Base-by-base conservation (phyloP, 495 filamentous ascomycete genomes). In the Chlorociboria aeruginascens region DNA sequence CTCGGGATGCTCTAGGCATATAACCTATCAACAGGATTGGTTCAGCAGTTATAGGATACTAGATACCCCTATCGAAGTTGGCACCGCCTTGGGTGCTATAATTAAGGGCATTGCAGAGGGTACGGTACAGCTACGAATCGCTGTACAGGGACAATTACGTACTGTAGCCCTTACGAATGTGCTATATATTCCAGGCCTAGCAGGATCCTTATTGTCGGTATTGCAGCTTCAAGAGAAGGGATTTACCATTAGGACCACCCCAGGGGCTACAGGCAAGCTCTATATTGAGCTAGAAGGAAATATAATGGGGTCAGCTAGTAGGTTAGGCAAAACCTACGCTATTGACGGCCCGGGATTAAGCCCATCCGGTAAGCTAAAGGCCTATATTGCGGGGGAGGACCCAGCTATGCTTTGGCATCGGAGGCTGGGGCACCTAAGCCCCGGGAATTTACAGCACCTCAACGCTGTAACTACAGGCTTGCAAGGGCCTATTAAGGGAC, bases 141-240 rank as follows among this genome's bases (percentile, higher is more conserved):
- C n/a, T n/a, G n/a, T n/a, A 40, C 9, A 40, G 7, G 37, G 37
- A 8, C 7, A 7, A 11, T 7, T 40, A n/a, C 7, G 37, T 8
- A 7, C 37, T 40, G 37, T 40, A 14, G 17, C 10, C 7, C 37
- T 40, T 14, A 40, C 37, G 7, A 14, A 14, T 7, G 37, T 40
- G 14, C 42, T 45, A 8, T n/a, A 45, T 32, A n/a, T 45, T 7
- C 42, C 42, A 12, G 30, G 20, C n/a, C 31, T 45, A 4, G 8
- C 28, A 6, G 42, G 42, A 11, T 32, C 3, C 42, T 32, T 45
- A 32, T 32, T 45, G 9, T 45, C 42, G 13, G 42, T 45, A 45
- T n/a, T 45, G 9, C 25, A 45, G 42, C 29, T 45, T 14, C 25
- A 45, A 30, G 42, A 45, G n/a, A 45, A 25, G 31, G 42, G 42